Conservation (phyloP, 192 early-diverging fungal species). For the Chytriomyces sp. region DNA sequence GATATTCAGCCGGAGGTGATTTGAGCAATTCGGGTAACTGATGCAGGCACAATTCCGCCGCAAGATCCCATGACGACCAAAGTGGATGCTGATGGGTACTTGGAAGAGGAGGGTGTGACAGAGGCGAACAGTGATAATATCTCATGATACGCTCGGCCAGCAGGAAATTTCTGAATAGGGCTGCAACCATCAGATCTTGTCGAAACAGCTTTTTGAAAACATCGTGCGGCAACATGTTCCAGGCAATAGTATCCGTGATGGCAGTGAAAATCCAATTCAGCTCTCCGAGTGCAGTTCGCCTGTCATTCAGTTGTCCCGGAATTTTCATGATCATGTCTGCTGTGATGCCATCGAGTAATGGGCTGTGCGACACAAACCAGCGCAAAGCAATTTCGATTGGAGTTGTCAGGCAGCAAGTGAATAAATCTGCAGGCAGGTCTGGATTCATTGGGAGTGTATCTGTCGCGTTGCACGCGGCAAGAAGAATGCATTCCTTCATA, state of each 20-base stretch:
- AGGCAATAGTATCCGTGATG: conserved; percentile 98
- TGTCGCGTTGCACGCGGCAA: conserved; percentile 85
- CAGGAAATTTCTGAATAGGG: conserved; percentile 94
- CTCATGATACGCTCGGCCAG: conserved; percentile 96
- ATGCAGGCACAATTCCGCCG: conserved; percentile 88
- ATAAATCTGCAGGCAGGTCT: conserved; percentile 93
- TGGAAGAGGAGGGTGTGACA: conserved; percentile 84
- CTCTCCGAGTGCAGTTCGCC: conserved; percentile 93
- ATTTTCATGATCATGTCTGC: conserved; percentile 86
- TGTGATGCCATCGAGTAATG: conserved; percentile 72
- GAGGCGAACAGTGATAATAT: conserved; percentile 89
- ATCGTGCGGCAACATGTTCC: conserved; percentile 88
- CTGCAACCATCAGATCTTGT: conserved; percentile 91
- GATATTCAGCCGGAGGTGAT: conserved; percentile 61
- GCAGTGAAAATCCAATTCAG: conserved; percentile 99
- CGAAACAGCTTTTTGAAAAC: conserved; percentile 88
- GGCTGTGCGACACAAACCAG: conserved; percentile 89
- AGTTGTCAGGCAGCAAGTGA: conserved; percentile 94
- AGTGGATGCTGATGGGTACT: conserved; percentile 93
- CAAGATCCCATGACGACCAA: conserved; percentile 95
- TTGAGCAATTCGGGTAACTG: conserved; percentile 84
- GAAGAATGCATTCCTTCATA: conserved; percentile 84
- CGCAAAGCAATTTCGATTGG: conserved; percentile 92
- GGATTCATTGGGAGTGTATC: conserved; percentile 93
- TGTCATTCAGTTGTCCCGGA: conserved; percentile 86